These are phyloP conservation scores for Hordeum vulgare DNA, from an alignment of 176 grass and related monocot species.

Conservation along the genomic window MorexV3_pseudomolecules_assembly NC_058524.1:114947280-114947779, in stretches of 20 bases:
- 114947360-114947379: background rate
- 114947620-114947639: background rate
- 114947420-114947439: background rate
- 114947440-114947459: background rate
- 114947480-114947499: background rate
- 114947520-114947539: background rate
- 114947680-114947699: background rate
- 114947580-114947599: background rate
- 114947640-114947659: background rate
- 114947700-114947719: background rate
- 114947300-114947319: background rate
- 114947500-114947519: background rate
- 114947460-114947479: no score
- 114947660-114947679: background rate
- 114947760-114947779: no score
- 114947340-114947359: background rate
- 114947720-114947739: background rate
- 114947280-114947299: background rate
- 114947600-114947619: background rate
- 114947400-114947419: background rate
- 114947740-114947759: background rate
- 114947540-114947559: background rate
- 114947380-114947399: background rate
- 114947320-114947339: background rate
- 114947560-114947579: background rate